Evolutionary conservation across 768 basidiomycete species (phyloP), one percentile per base, ranked within the genome.

Genomic region (Daedaleopsis nitida): DNA sequence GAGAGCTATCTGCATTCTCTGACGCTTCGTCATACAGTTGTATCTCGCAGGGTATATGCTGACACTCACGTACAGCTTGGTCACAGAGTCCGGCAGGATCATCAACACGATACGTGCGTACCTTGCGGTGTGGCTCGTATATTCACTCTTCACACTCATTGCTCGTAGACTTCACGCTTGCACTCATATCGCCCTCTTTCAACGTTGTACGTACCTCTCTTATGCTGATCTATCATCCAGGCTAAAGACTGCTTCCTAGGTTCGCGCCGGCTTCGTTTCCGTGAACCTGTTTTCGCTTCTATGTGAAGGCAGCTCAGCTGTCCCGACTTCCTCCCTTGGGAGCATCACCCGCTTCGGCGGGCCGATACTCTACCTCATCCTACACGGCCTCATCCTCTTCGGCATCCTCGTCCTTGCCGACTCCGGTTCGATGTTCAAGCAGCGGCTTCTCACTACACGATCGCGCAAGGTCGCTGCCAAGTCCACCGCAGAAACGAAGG

Each of bases 211-310:
- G 88, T 80, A 5, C 49, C 32, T n/a, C 42, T 37, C 16, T n/a
- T 9, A 12, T 1, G 13, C 4, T 7, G 19, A 19, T 14, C 34
- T 13, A 53, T 64, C 4, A 64, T 51, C 2, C 7, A 32, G 7
- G 7, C 7, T 32, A 7, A 32, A 32, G 27, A 32, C 12, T 4
- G 1, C 3, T 3, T 44, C 19, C 0, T 47, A 90, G 89, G 70
- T 84, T 44, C 82, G 91, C 47, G 84, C 89, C 0, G 81, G 82
- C 2, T 78, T 94, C 21, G 83, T 94, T 17, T 88, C 91, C 0
- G 79, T 89, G 64, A 92, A 92, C 68, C 72, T 91, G 3, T 94
- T 92, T 73, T 86, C 85, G 14, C 75, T 92, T 3, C 81, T 91
- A 5, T 92, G 91, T 66, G 74, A 85, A 58, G 87, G 86, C 10